Evolutionary conservation across 164 flowering plant genomes (phyloP), one percentile per base, ranked within the genome.

Genomic region (Piper longum): DNA sequence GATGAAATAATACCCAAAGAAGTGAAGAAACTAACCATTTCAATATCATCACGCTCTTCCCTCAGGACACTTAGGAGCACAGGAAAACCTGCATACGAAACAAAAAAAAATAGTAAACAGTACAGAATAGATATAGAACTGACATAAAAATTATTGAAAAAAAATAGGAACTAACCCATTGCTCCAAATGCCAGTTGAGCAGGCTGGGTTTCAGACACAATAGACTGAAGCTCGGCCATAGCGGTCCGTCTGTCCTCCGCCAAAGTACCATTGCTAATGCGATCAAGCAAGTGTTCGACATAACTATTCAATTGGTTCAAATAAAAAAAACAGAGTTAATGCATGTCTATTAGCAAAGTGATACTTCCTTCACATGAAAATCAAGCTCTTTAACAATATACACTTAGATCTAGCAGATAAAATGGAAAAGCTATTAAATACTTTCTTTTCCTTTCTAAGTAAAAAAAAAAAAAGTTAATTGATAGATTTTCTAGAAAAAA

Each of bases 121-220:
- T 2, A 45, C 40, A 57, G 16, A 45, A 45, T 44, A 19, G 43
- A 39, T 41, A 16, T 16, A 43, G 9, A 40, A 62, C 57, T 19
- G 0, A 9, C 58, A 57, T 18, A 57, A 13, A 26, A 7, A 9
- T 14, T 62, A 12, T 62, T 17, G 1, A 41, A n/a, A 57, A 44
- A 18, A 16, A 48, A 7, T 55, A 65, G 62, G 26, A 41, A 74
- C 79, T 60, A 43, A 90, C 99, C 99, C 87, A 82, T 85, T 69
- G 95, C 96, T 4, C 99, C 99, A 87, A 95, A 87, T 56, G 99
- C 96, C 41, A 95, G 74, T 77, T 95, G 99, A 18, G 93, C 85
- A 63, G 83, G 79, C 64, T 56, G 74, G 76, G 83, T 95, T 76
- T 95, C 99, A 43, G 87, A 88, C 3, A 95, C 97, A 73, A 87